Percentiles rank a stretch among this genome's conserved stretches.
phyloP scores from a whole-genome alignment of 805 yeast genomes.

The Metschnikowia cerradonensis region DNA sequence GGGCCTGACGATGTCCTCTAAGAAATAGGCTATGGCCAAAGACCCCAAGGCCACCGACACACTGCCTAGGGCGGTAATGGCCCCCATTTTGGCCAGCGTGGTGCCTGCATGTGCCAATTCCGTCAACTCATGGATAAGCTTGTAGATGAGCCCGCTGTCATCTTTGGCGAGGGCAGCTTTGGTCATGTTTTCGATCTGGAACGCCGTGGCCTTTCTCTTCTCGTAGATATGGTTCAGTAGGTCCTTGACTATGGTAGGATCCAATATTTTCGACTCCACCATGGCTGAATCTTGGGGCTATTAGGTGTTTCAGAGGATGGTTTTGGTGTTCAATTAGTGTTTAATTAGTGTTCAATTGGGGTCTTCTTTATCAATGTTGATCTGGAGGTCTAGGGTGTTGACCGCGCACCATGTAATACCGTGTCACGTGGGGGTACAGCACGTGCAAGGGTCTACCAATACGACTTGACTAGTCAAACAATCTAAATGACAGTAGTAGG shows the following conservation, averaged over 20 bases:
- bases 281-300: background rate
- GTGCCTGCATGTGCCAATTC: conserved; percentile 73
- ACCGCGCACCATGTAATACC: no score
- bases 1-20: conserved; percentile 86
- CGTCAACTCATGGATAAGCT: conserved; percentile 70
- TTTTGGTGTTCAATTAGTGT: background rate
- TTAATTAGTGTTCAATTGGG: background rate
- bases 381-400: background rate
- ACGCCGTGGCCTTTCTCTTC: conserved; percentile 45
- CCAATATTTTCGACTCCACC: conserved; percentile 28
- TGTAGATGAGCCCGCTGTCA: conserved; percentile 56
- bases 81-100: conserved; percentile 80
- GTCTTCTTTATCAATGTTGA: no score
- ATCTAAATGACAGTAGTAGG: no score
- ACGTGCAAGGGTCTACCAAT: no score
- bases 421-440: no score
- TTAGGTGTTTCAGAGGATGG: background rate
- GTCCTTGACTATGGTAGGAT: conserved; percentile 37
- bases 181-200: conserved; percentile 73
- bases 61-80: conserved; percentile 92
- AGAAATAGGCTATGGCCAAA: conserved; percentile 74
- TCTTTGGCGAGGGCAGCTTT: conserved; percentile 61
- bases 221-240: conserved; percentile 44
- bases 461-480: no score
- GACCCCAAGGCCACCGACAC: conserved; percentile 90